phyloP scores from a whole-genome alignment of 306 rosid genomes.

The Spatholobus suberectus region DNA sequence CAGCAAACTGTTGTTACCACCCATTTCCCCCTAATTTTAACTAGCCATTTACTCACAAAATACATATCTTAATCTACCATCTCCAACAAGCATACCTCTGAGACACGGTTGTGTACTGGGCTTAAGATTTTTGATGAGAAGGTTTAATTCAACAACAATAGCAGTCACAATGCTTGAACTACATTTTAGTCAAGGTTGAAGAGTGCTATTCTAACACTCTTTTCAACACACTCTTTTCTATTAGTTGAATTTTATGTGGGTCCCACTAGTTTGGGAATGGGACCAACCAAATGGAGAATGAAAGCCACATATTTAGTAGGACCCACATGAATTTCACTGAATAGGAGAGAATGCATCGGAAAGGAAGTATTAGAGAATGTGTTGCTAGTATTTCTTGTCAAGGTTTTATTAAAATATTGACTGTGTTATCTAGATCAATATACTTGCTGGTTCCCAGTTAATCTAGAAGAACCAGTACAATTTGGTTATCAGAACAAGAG shows the following conservation, averaged over 20 bases:
- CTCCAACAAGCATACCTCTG: slow-evolving; percentile 25
- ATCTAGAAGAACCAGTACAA: slow-evolving; percentile 1
- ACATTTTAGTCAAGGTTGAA: not conserved
- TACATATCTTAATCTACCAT: not conserved
- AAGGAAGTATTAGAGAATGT: not conserved
- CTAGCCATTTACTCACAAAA: slow-evolving; percentile 27
- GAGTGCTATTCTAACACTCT: not conserved
- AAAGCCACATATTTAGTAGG: not conserved
- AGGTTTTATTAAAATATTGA: slow-evolving; percentile 18
- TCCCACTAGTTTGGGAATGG: not conserved
- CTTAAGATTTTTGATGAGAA: slow-evolving; percentile 17
- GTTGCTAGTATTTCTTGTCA: not conserved
- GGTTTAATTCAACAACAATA: not conserved
- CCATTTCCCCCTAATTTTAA: not conserved
- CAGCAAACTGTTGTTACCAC: slow-evolving; percentile 22
- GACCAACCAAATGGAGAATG: not conserved
- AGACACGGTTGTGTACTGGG: not conserved
- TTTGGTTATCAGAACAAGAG: slow-evolving; percentile 2
- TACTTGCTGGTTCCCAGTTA: slow-evolving; percentile 4
- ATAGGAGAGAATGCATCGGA: not conserved
- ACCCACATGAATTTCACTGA: not conserved
- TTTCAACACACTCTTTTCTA: not conserved
- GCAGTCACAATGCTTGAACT: no score
- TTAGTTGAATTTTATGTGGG: not conserved
- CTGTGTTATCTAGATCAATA: not conserved